A percentile compares a stretch with the other conserved stretches of the same genome.
Conservation (phyloP, 2,329 filamentous ascomycete species). For the Alternaria infectoria region DNA sequence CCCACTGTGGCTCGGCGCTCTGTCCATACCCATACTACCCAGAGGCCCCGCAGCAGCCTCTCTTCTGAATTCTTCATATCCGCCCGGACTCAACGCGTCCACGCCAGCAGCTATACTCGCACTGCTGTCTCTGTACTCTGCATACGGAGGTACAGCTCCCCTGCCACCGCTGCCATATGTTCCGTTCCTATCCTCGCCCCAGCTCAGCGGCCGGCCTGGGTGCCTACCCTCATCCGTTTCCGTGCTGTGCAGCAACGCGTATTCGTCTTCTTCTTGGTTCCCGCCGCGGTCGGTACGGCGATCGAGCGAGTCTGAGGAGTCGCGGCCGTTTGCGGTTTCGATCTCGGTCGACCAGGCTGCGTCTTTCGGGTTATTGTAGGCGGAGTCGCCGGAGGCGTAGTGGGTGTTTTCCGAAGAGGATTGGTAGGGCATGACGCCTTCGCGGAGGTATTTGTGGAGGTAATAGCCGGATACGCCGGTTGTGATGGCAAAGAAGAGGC, state of each 20-base stretch:
- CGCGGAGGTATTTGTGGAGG: slow-evolving; percentile 62
- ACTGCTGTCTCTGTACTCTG: slow-evolving; percentile 34
- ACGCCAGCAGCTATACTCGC: slow-evolving; percentile 18
- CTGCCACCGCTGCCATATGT: slow-evolving; percentile 24
- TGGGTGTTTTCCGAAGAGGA: slow-evolving; percentile 53
- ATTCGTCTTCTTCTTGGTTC: slow-evolving; percentile 58
- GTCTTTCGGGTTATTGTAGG: slow-evolving; percentile 41
- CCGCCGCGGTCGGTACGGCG: slow-evolving; percentile 48
- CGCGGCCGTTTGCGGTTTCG: slow-evolving; percentile 45
- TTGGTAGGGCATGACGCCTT: slow-evolving; percentile 59
- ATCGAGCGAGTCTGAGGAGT: slow-evolving; percentile 51
- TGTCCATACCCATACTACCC: slow-evolving; percentile 5
- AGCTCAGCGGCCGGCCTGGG: slow-evolving; percentile 49
- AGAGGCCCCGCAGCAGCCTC: slow-evolving; percentile 19
- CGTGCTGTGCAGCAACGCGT: slow-evolving; percentile 56
- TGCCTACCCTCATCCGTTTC: slow-evolving; percentile 50
- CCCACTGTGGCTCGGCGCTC: slow-evolving; percentile 22
- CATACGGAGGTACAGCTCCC: slow-evolving; percentile 45
- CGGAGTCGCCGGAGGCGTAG: slow-evolving; percentile 44
- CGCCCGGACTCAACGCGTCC: slow-evolving; percentile 42
- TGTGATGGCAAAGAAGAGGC: slow-evolving; percentile 62
- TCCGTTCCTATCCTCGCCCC: slow-evolving; percentile 42
- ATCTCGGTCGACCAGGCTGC: slow-evolving; percentile 54
- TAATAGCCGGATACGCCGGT: slow-evolving; percentile 61
- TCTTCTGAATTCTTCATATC: slow-evolving; percentile 44